Conservation (phyloP, 495 filamentous ascomycete species). For the Hyaloscypha variabilis region DNA sequence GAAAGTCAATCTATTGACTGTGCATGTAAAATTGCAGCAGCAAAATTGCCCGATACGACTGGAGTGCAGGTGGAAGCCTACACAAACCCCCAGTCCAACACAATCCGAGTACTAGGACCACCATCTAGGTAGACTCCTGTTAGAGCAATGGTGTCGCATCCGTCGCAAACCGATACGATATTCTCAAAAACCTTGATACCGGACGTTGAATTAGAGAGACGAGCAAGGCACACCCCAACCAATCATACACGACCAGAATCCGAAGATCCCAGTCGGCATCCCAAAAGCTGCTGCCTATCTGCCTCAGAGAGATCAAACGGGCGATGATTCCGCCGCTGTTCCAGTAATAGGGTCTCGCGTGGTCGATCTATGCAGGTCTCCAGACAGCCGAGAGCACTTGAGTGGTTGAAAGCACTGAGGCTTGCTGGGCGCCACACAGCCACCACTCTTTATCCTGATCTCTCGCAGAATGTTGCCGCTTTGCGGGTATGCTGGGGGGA, state of each 20-base stretch:
- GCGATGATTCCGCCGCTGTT: neutral
- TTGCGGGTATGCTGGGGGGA: neutral
- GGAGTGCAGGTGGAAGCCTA: neutral
- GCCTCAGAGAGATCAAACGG: neutral
- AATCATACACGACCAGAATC: neutral
- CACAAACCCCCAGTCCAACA: neutral
- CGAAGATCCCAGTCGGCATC: neutral
- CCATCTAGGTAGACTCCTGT: neutral
- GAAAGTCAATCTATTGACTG: no score
- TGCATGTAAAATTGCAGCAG: no score
- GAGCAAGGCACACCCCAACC: neutral
- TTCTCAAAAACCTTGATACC: neutral
- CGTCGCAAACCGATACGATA: neutral
- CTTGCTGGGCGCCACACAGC: no score
- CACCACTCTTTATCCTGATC: no score
- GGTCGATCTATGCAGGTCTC: neutral
- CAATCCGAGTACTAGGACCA: slow-evolving; percentile 1
- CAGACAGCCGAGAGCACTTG: neutral
- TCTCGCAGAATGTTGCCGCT: neutral
- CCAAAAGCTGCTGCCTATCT: slow-evolving; percentile 4
- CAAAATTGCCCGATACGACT: neutral
- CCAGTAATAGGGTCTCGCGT: neutral
- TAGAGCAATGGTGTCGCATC: neutral
- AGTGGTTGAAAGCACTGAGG: neutral
- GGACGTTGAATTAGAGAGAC: neutral